A percentile compares a stretch with the other conserved stretches of the same genome.
Evolutionary conservation across 2,329 filamentous ascomycete species (phyloP).

Genomic region (Bimuria novae-zelandiae): DNA sequence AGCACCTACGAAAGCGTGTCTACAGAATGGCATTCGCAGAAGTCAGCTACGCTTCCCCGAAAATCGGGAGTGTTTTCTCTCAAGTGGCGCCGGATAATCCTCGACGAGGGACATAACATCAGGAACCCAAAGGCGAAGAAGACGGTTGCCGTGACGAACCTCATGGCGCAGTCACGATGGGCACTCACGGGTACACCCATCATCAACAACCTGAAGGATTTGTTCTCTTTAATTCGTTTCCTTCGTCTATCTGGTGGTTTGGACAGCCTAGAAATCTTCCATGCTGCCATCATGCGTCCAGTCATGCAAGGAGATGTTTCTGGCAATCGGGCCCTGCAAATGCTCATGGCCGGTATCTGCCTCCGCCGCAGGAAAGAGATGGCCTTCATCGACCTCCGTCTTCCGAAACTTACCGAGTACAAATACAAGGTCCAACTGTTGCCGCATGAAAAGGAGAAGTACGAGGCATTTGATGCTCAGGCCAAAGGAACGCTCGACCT

Average conservation of each 20-base stretch:
- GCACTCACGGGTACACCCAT: constrained; percentile 67
- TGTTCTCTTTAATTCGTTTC: constrained; percentile 80
- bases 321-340: constrained; percentile 70
- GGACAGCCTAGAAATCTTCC: constrained; percentile 74
- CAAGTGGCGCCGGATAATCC: constrained; percentile 71
- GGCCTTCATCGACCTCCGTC: constrained; percentile 79
- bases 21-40: constrained; percentile 63
- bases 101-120: constrained; percentile 67
- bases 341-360: constrained; percentile 79
- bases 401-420: constrained; percentile 78
- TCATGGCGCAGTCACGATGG: constrained; percentile 77
- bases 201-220: constrained; percentile 78
- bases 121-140: constrained; percentile 76
- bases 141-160: constrained; percentile 67
- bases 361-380: constrained; percentile 85
- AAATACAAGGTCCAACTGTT: constrained; percentile 76
- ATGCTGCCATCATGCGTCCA: constrained; percentile 70
- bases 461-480: constrained; percentile 71
- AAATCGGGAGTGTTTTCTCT: constrained; percentile 60
- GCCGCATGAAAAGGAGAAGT: constrained; percentile 74
- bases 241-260: constrained; percentile 76
- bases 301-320: constrained; percentile 62
- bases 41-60: constrained; percentile 40
- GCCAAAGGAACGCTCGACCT: constrained; percentile 72
- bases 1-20: constrained; percentile 82